Base-by-base conservation (phyloP, 2,329 filamentous ascomycete genomes). In the Trichoderma citrinoviride region DNA sequence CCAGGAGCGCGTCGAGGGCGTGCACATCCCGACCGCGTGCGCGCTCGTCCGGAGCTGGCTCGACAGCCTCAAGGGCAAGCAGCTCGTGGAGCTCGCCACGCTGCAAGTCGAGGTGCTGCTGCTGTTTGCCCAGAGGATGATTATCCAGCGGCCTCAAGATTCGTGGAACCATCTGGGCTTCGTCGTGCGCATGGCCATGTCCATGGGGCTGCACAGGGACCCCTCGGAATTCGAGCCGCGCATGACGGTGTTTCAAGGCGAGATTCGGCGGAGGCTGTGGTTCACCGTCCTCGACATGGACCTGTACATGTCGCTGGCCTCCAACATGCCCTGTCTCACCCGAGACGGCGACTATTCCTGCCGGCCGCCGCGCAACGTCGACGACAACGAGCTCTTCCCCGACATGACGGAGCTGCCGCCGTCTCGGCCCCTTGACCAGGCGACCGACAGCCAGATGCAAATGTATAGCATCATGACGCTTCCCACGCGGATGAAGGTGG, bases 201-300 rank as follows among this genome's bases (percentile, higher is more conserved):
- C 81, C 3, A 85, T 86, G 83, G 84, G 83, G 3, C 75, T 86
- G 53, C 84, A 86, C 68, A 79, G 83, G 4, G 84, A 86, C 61
- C 83, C 84, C 3, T 81, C 81, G 15, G 84, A 86, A 68, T 85
- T 82, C 63, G 77, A 79, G 27, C 75, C 77, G 3, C 78, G 80
- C 33, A 80, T 86, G 58, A 76, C 78, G 5, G 76, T 82, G 0
- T 86, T 84, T 68, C 77, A 80, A 50, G 80, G 79, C n/a, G 84
- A 86, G 72, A 77, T 82, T 66, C 76, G 84, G 40, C 78, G 84
- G n/a, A 78, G 81, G 65, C 71, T 86, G 25, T 86, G 84, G 84
- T 85, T 80, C 57, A 83, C 83, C 3, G 81, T 86, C 46, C 74
- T 85, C 43, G 84, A 86, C 67, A 81, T 86, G 73, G 84, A 86